Conservation (phyloP, 2,329 filamentous ascomycete genomes). For the Pezicula radicicola region DNA sequence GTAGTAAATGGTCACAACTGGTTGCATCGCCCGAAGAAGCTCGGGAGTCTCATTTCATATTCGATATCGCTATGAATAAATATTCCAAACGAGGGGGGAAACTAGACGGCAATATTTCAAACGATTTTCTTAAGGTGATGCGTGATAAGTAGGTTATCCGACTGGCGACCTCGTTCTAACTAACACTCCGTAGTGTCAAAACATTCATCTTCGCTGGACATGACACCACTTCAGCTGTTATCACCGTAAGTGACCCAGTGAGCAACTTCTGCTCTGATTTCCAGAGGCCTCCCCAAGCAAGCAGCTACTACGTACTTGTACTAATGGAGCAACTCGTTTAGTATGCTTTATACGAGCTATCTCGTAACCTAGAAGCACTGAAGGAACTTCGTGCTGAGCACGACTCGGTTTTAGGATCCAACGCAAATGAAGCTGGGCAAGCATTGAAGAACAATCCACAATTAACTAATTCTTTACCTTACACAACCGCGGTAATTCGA, state of each 20-base stretch:
- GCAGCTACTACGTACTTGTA: constrained; percentile 1
- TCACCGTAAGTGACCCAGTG: background rate
- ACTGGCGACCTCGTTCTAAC: too few species aligned
- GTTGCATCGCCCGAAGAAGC: background rate
- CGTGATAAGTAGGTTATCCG: constrained; percentile 7
- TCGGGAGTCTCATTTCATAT: background rate
- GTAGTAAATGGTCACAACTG: background rate
- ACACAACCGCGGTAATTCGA: constrained; percentile 17
- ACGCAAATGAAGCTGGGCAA: constrained; percentile 3
- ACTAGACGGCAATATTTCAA: background rate
- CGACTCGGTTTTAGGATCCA: constrained; percentile 12
- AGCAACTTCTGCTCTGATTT: background rate
- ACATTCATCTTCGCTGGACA: constrained; percentile 22
- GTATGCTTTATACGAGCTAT: constrained; percentile 13
- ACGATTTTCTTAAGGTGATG: constrained; percentile 7
- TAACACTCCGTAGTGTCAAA: background rate
- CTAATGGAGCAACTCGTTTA: background rate
- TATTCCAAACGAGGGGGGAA: constrained; percentile 6
- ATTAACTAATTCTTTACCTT: constrained; percentile 14
- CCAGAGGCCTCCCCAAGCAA: too few species aligned
- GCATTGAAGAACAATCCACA: constrained; percentile 8
- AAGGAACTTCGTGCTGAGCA: constrained; percentile 14
- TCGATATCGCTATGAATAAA: constrained; percentile 8
- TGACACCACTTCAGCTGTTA: constrained; percentile 13
- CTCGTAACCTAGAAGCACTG: constrained; percentile 9